Percentiles rank a stretch among this genome's conserved stretches.
Conservation (phyloP, 1,139 yeast genomes). For the Kazachstania sp. region DNA sequence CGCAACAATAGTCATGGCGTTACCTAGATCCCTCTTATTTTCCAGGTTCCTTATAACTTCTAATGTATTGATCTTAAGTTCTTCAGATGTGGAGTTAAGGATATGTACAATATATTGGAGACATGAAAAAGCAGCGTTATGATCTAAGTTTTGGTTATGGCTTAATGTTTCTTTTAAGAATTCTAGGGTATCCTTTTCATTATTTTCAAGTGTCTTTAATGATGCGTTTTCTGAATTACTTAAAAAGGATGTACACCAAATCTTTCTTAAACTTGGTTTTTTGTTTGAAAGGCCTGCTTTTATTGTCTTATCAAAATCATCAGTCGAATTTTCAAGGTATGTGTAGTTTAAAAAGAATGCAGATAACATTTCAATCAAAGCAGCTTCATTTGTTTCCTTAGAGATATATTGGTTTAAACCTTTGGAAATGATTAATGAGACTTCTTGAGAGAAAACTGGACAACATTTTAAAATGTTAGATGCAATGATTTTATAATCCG, state of each 20-base stretch:
- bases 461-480: constrained; percentile 36
- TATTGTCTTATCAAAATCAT: constrained; percentile 30
- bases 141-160: constrained; percentile 17
- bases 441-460: constrained; percentile 24
- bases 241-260: constrained; percentile 51
- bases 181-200: constrained; percentile 29
- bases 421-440: constrained; percentile 35
- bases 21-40: constrained; percentile 15
- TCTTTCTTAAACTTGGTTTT: constrained; percentile 50
- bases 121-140: constrained; percentile 18
- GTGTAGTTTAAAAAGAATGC: constrained; percentile 42
- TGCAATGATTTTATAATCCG: constrained; percentile 55
- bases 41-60: constrained; percentile 13
- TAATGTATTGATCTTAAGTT: constrained; percentile 8
- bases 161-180: constrained; percentile 20
- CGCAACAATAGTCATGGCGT: constrained; percentile 16
- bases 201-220: constrained; percentile 30
- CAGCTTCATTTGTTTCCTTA: constrained; percentile 70
- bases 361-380: constrained; percentile 45
- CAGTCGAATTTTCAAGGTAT: constrained; percentile 10
- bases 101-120: constrained; percentile 15
- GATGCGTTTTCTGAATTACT: constrained; percentile 32
- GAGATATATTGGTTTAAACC: constrained; percentile 44
- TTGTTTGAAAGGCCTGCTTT: constrained; percentile 56
- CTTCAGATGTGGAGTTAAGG: constrained; percentile 4